Percentiles rank a stretch among this genome's conserved stretches.
These are phyloP conservation scores for Rhizopus delemar DNA, from an alignment of 371 early-diverging fungal species.

Conservation along the genomic window DNA sequence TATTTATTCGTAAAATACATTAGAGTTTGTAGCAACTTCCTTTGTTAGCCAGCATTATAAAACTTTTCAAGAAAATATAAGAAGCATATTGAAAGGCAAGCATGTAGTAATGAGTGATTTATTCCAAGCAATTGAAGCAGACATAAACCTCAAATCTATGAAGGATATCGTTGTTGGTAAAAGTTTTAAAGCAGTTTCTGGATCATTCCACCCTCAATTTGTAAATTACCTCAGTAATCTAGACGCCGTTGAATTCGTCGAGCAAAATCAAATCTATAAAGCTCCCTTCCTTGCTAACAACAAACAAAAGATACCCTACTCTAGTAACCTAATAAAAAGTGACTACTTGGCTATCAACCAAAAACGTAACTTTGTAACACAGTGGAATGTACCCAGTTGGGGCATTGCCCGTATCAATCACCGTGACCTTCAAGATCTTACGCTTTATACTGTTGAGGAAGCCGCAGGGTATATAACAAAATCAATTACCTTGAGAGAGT, in stretches of 20 bases:
- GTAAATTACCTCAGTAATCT: constrained; percentile 30
- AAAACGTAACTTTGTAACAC: constrained; percentile 20
- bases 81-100: constrained; percentile 12
- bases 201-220: constrained; percentile 30
- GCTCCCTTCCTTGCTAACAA: constrained; percentile 12
- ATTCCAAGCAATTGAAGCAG: neutral
- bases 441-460: constrained; percentile 42
- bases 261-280: constrained; percentile 49
- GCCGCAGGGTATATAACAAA: constrained; percentile 42
- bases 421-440: constrained; percentile 31
- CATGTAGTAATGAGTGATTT: constrained; percentile 7
- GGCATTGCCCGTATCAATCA: constrained; percentile 61
- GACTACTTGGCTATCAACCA: neutral
- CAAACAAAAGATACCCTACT: constrained; percentile 7
- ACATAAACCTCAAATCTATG: neutral
- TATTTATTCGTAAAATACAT: neutral
- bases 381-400: constrained; percentile 55
- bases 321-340: neutral
- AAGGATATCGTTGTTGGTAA: constrained; percentile 18
- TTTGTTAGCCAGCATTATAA: constrained; percentile 23
- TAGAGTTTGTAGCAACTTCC: constrained; percentile 20
- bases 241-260: constrained; percentile 57
- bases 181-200: constrained; percentile 19
- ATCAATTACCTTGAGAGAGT: too few relatives aligned
- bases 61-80: constrained; percentile 12